phyloP scores from a whole-genome alignment of 768 basidiomycete species.

The Antrodiella citrinella region DNA sequence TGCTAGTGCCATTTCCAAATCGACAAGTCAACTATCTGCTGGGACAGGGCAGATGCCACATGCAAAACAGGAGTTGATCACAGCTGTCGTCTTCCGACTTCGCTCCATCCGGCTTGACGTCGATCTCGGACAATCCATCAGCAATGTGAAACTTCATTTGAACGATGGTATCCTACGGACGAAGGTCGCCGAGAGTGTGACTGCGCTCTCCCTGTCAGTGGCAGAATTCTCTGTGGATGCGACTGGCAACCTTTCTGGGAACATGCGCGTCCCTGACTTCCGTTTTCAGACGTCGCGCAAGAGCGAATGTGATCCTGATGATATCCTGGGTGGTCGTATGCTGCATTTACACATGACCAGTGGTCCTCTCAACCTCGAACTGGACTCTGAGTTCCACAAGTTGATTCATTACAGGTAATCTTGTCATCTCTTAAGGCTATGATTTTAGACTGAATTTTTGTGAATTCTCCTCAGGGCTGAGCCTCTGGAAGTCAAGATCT shows the following conservation, averaged over 20 bases:
- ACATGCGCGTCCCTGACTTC: constrained; percentile 57
- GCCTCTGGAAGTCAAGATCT: constrained; percentile 65
- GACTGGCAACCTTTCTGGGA: constrained; percentile 64
- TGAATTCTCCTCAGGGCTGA: constrained; percentile 63
- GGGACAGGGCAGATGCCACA: constrained; percentile 10
- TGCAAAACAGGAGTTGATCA: constrained; percentile 42
- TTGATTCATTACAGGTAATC: constrained; percentile 65
- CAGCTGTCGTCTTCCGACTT: constrained; percentile 59
- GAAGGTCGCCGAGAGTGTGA: constrained; percentile 48
- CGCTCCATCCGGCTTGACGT: constrained; percentile 66
- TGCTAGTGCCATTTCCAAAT: constrained; percentile 15
- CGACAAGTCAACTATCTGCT: constrained; percentile 7
- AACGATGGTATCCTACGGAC: constrained; percentile 57
- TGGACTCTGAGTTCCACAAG: constrained; percentile 73
- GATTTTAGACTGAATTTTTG: constrained; percentile 1
- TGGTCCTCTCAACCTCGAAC: constrained; percentile 53
- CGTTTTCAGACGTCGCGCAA: constrained; percentile 68
- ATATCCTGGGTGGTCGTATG: constrained; percentile 37
- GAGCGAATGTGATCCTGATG: constrained; percentile 30
- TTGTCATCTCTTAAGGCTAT: too few species aligned
- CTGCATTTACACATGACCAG: constrained; percentile 70
- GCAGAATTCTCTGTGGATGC: constrained; percentile 47
- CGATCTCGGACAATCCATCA: constrained; percentile 84
- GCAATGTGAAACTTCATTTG: constrained; percentile 57
- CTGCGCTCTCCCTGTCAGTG: constrained; percentile 62